Base-by-base conservation (phyloP, 257 asterid species). In the Schizonepeta tenuifolia region DNA sequence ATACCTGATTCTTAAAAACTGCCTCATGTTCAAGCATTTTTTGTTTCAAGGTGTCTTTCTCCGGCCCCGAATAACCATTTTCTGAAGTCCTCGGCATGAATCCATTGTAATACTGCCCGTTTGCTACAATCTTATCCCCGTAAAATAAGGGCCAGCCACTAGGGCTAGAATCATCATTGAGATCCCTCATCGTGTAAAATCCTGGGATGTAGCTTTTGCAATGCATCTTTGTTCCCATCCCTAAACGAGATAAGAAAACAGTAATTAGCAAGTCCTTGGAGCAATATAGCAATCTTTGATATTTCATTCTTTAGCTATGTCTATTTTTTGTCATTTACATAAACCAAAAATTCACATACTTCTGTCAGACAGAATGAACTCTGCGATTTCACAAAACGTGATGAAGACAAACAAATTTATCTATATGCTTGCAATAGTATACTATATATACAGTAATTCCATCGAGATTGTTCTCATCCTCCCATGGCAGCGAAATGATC, bases 11-110 rank as follows among this genome's bases (percentile, higher is more conserved):
- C 85, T 81, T 85, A 73, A 95, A 95, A 53, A 90, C 83, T 22
- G 91, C 92, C 85, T 95, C 99, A n/a, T 95, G 99, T 76, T 95
- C 96, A 13, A 92, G 86, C 88, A 95, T 92, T 81, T 86, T 92
- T 83, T 87, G 98, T 84, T 90, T 92, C 79, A 95, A 61, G 70
- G 84, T 67, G 68, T 88, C 92, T 87, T 86, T 92, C 28, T 85
- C 96, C 77, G 78, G 77, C 47, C 86, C 86, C 5, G 81, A 78
- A 79, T 83, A 73, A 54, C 88, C 83, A 79, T 89, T 92, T 21
- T 80, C 71, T 31, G 33, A 13, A 24, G 79, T 76, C 70, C 89
- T 86, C 9, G 86, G 84, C 44, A 79, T 26, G 79, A 78, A 87
- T 18, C 93, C 96, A 46, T 87, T 86, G 86, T 78, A 83, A 79